Evolutionary conservation across 805 yeast genomes (phyloP).

Genomic region (Myxozyma neglecta): DNA sequence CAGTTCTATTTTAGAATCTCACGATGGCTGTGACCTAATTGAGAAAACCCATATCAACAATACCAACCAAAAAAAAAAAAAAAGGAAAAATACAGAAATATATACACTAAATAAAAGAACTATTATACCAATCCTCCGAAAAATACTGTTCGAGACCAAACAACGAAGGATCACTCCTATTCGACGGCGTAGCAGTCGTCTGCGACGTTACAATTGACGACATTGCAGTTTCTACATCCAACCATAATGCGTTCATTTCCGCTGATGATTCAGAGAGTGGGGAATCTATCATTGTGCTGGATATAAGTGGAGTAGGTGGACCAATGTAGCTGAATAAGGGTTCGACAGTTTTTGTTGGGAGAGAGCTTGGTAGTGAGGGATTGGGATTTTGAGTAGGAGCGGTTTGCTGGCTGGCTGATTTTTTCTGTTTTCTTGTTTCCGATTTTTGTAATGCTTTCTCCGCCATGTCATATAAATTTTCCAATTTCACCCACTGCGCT

Average conservation of each 20-base stretch:
- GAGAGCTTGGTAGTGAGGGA: too few species aligned
- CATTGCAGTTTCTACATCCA: conserved; percentile 2
- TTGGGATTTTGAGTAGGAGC: too few species aligned
- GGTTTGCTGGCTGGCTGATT: too few species aligned
- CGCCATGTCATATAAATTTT: conserved; percentile 1
- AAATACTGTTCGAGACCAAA: conserved; percentile 1
- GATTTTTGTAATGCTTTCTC: neutral
- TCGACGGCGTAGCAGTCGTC: neutral
- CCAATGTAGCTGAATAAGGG: neutral
- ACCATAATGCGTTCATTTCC: neutral
- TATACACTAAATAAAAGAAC: neutral
- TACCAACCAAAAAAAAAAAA: too few species aligned
- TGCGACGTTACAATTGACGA: neutral
- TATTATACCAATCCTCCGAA: neutral
- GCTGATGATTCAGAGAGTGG: neutral
- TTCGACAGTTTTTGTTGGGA: too few species aligned
- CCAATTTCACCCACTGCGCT: conserved; percentile 2
- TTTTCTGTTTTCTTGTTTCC: neutral
- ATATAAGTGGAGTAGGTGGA: neutral
- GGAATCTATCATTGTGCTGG: neutral
- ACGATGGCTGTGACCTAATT: too few species aligned
- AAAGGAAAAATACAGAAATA: too few species aligned
- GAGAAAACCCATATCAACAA: too few species aligned
- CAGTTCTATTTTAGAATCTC: too few species aligned
- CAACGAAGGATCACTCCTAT: neutral